These are phyloP conservation scores for Trichophyton simii DNA, from an alignment of 2,329 filamentous ascomycete genomes.

Conservation along the genomic window DNA sequence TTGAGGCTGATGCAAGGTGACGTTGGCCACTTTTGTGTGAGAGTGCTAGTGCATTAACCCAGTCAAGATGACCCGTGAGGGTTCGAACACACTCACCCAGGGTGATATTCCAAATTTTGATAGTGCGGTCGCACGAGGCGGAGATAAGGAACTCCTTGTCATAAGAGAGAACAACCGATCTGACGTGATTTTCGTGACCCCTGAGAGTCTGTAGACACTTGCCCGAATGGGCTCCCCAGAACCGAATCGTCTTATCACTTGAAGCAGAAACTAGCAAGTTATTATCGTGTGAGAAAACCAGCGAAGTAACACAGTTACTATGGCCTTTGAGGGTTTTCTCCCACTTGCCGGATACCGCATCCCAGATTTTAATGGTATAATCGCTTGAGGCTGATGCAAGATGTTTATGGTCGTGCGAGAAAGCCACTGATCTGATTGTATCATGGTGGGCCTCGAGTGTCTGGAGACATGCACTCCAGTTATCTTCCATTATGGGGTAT, in stretches of 20 bases:
- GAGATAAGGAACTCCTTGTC: background rate
- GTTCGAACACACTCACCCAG: background rate
- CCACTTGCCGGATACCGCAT: background rate
- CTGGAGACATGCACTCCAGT: constrained; percentile 6
- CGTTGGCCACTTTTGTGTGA: too few species aligned
- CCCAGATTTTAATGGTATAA: constrained; percentile 1
- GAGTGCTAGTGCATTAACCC: too few species aligned
- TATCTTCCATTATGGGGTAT: background rate
- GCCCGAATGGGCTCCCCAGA: too few species aligned
- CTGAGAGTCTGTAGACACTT: background rate
- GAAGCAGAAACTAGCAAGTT: background rate
- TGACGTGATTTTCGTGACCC: background rate
- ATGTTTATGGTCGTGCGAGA: background rate
- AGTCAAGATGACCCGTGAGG: background rate
- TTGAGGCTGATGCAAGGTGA: too few species aligned
- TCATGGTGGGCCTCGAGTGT: background rate
- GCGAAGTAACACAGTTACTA: background rate
- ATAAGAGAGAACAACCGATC: background rate
- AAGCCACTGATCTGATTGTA: background rate
- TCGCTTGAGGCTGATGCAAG: background rate
- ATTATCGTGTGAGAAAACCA: background rate
- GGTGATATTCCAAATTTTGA: constrained; percentile 1
- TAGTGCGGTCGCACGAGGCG: background rate
- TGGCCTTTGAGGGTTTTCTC: background rate
- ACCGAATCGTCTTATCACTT: background rate